Percentiles rank a stretch among this genome's conserved stretches.
phyloP scores from a whole-genome alignment of 768 basidiomycete genomes.

The Albatrellus ellisii region DNA sequence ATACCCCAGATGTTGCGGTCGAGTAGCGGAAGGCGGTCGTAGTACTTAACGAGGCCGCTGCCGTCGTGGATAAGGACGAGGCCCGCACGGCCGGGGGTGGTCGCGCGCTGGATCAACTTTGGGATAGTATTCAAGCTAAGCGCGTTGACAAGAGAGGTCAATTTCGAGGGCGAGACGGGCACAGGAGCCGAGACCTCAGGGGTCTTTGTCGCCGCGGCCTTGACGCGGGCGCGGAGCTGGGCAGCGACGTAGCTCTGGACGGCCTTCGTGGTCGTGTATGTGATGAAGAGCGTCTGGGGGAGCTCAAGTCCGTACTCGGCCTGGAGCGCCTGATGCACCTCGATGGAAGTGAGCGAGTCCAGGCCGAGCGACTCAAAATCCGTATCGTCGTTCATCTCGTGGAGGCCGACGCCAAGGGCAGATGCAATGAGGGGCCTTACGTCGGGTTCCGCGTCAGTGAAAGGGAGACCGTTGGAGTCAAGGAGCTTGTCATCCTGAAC shows the following conservation, averaged over 20 bases:
- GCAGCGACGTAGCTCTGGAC: constrained; percentile 21
- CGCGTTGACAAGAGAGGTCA: constrained; percentile 1
- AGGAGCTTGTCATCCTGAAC: neutral
- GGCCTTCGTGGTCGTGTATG: constrained; percentile 26
- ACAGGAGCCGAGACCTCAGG: neutral
- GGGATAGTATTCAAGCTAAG: constrained; percentile 20
- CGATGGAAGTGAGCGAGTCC: constrained; percentile 54
- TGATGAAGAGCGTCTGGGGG: constrained; percentile 30
- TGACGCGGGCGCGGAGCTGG: neutral
- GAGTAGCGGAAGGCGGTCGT: constrained; percentile 31
- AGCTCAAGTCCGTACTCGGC: constrained; percentile 28
- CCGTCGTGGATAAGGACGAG: constrained; percentile 66
- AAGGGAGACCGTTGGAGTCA: constrained; percentile 1
- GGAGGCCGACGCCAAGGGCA: constrained; percentile 26
- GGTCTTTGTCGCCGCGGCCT: neutral
- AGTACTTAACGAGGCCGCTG: constrained; percentile 44
- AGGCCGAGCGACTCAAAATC: constrained; percentile 41
- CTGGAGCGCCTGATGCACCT: constrained; percentile 36
- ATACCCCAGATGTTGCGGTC: constrained; percentile 48
- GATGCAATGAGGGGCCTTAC: constrained; percentile 29
- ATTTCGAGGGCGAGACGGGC: neutral
- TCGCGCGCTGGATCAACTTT: constrained; percentile 25
- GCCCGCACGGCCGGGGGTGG: constrained; percentile 19
- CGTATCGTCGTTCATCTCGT: constrained; percentile 29
- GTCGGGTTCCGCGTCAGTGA: constrained; percentile 9